These are phyloP conservation scores for Diaporthe sp. DNA, from an alignment of 2,329 filamentous ascomycete species.

Conservation along the genomic window DNA sequence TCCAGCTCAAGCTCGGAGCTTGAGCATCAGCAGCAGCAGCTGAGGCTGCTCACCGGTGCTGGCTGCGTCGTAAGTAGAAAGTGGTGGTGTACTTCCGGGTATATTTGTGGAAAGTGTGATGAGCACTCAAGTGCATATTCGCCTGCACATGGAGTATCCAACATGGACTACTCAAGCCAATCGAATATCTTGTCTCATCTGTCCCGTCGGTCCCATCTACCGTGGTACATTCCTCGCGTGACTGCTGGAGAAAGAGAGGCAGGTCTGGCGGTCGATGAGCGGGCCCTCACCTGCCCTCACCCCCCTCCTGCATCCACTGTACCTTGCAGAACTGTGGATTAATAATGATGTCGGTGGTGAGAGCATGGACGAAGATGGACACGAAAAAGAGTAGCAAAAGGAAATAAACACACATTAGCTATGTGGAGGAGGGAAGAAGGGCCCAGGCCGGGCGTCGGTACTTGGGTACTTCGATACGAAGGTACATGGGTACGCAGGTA, in stretches of 20 bases:
- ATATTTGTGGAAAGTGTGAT: conserved; percentile 12
- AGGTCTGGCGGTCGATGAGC: conserved; percentile 1
- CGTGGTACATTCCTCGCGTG: neutral
- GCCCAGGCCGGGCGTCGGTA: neutral
- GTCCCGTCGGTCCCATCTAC: neutral
- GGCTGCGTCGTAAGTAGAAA: neutral
- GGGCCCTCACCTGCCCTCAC: neutral
- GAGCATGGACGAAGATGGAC: conserved; percentile 5
- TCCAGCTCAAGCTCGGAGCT: conserved; percentile 10
- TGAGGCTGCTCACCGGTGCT: conserved; percentile 18
- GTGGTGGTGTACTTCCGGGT: neutral
- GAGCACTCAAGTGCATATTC: neutral
- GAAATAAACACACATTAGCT: conserved; percentile 32
- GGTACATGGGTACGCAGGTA: neutral
- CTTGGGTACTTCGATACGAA: neutral
- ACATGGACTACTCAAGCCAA: neutral
- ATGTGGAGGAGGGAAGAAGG: conserved; percentile 21
- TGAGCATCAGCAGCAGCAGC: conserved; percentile 8
- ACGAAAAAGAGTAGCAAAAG: neutral
- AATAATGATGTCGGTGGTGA: conserved; percentile 25
- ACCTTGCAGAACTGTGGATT: conserved; percentile 31
- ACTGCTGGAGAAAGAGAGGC: neutral
- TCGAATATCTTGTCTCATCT: neutral
- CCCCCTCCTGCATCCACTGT: neutral
- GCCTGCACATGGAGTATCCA: neutral